phyloP scores from a whole-genome alignment of 306 rosid species.

The Chamaecrista fasciculata region DNA sequence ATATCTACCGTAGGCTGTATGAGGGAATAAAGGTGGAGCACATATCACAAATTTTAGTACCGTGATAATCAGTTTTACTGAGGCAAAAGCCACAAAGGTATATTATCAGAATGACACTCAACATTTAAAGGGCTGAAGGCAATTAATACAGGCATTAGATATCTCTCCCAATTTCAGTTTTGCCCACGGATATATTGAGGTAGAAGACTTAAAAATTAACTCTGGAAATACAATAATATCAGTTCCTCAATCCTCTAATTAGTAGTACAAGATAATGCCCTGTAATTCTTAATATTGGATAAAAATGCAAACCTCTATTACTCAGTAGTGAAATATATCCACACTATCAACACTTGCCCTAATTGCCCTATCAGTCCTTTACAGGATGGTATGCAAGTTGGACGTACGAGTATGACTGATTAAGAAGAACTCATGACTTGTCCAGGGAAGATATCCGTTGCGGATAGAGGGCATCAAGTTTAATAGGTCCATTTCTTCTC shows the following conservation, averaged over 20 bases:
- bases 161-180: background rate
- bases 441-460: background rate
- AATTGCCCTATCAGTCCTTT: background rate
- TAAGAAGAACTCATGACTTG: background rate
- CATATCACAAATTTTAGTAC: conserved; percentile 7
- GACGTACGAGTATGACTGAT: background rate
- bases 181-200: background rate
- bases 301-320: background rate
- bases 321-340: background rate
- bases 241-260: background rate
- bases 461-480: background rate
- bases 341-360: too few relatives aligned
- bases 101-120: background rate
- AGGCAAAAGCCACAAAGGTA: background rate
- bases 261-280: background rate
- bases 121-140: background rate
- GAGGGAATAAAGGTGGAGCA: conserved; percentile 23
- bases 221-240: background rate
- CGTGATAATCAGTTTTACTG: background rate
- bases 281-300: too few relatives aligned
- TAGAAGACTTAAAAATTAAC: background rate
- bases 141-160: background rate
- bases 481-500: too few relatives aligned
- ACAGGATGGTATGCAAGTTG: background rate
- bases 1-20: conserved; percentile 89